Conservation (phyloP, 192 early-diverging fungal genomes). For the Dissophora ornata region DNA sequence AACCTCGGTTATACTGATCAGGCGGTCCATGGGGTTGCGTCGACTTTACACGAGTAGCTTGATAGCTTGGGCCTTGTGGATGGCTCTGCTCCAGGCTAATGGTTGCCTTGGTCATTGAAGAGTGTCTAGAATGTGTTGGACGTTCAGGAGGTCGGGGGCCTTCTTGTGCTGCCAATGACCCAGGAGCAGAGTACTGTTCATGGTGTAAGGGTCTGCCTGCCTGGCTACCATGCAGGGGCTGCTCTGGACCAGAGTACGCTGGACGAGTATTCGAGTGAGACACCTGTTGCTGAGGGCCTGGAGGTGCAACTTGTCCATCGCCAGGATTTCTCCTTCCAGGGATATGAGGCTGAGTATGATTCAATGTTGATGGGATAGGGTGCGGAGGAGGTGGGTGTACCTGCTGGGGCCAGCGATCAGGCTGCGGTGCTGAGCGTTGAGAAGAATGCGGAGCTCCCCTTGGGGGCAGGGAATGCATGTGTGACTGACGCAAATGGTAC, state of each 20-base stretch:
- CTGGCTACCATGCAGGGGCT: slow-evolving; percentile 4
- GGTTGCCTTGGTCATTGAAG: slow-evolving; percentile 28
- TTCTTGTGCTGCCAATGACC: not conserved
- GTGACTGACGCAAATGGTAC: slow-evolving; percentile 26
- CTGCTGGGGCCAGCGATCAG: slow-evolving; percentile 29
- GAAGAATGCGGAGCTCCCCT: slow-evolving; percentile 2
- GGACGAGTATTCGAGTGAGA: not conserved
- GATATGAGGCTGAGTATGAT: not conserved
- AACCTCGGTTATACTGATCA: slow-evolving; percentile 16
- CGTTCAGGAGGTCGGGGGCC: slow-evolving; percentile 20
- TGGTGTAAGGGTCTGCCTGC: slow-evolving; percentile 4
- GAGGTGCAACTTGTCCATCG: not conserved
- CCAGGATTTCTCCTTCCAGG: not conserved
- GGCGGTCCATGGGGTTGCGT: not conserved
- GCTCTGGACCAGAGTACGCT: slow-evolving; percentile 7
- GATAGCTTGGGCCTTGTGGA: slow-evolving; percentile 11
- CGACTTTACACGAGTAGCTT: not conserved
- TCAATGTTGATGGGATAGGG: not conserved
- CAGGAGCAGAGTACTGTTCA: slow-evolving; percentile 5
- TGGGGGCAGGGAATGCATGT: slow-evolving; percentile 7
- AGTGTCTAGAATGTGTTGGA: slow-evolving; percentile 42
- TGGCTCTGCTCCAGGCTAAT: slow-evolving; percentile 6
- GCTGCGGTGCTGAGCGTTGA: not conserved
- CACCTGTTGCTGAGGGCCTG: not conserved
- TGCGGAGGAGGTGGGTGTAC: not conserved